Evolutionary conservation across 768 basidiomycete genomes (phyloP).

Genomic region (Chlorophyllum brunneum): DNA sequence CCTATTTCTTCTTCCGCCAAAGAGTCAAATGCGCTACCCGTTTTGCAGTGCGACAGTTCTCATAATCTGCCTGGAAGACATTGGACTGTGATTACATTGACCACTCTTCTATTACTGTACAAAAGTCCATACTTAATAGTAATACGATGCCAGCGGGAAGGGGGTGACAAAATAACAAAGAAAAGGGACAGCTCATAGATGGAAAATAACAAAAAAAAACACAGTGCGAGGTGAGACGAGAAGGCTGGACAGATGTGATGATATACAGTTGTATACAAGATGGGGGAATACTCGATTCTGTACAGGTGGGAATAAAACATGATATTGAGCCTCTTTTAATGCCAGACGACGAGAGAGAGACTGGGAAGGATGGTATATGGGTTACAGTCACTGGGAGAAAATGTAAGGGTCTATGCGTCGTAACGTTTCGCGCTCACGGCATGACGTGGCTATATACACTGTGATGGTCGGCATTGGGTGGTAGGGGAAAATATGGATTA

Average conservation of each 20-base stretch:
- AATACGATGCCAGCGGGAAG: not conserved
- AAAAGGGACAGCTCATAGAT: not conserved
- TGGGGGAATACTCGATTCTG: not conserved
- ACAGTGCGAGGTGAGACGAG: not conserved
- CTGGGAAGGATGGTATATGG: not conserved
- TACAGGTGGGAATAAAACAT: not conserved
- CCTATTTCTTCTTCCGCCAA: no score
- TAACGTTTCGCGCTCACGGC: constrained; percentile 41
- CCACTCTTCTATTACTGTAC: constrained; percentile 10
- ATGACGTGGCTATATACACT: constrained; percentile 57
- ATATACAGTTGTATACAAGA: constrained; percentile 12
- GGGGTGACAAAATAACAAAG: not conserved
- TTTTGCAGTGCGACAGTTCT: no score
- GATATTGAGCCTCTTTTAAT: constrained; percentile 1
- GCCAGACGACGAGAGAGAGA: not conserved
- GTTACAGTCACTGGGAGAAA: not conserved
- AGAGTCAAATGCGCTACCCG: no score
- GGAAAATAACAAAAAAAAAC: not conserved
- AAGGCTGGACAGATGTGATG: not conserved
- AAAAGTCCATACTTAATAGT: constrained; percentile 7
- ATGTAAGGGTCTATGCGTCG: constrained; percentile 10
- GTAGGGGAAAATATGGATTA: constrained; percentile 67
- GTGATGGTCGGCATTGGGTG: constrained; percentile 41
- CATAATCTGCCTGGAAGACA: no score
- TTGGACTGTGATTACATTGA: not conserved